These are phyloP conservation scores for Aciculosporium take DNA, from an alignment of 2,329 filamentous ascomycete genomes.

Conservation along the genomic window DNA sequence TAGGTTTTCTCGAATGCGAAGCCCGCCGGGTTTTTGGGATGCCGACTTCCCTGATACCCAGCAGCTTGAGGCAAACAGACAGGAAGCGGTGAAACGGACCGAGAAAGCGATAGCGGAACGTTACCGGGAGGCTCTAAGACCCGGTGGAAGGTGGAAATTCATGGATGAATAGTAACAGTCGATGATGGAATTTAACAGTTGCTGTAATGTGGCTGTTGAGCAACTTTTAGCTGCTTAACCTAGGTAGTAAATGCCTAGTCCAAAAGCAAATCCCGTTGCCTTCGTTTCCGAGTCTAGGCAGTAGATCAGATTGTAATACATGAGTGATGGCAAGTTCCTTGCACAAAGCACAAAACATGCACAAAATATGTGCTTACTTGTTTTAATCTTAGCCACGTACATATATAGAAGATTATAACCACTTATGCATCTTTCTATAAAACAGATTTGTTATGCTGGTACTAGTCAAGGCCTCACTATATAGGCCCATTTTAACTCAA, in stretches of 20 bases:
- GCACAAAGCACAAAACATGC: no score
- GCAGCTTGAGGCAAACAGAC: slow-evolving; percentile 52
- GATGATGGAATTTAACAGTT: not conserved
- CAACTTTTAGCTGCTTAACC: not conserved
- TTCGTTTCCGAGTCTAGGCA: no score
- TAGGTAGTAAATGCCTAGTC: not conserved
- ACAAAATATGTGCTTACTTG: no score
- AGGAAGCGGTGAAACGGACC: slow-evolving; percentile 49
- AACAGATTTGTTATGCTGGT: no score
- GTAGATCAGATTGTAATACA: no score
- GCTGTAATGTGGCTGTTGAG: not conserved
- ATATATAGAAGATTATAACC: no score
- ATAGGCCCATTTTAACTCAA: no score
- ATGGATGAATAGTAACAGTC: slow-evolving; percentile 52
- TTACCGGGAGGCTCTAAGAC: slow-evolving; percentile 67
- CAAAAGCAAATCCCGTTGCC: no score
- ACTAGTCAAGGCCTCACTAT: no score
- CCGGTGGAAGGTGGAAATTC: slow-evolving; percentile 65
- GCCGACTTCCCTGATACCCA: slow-evolving; percentile 83
- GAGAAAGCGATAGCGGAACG: slow-evolving; percentile 54
- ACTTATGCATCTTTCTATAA: no score
- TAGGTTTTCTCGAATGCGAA: slow-evolving; percentile 52
- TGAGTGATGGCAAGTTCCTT: no score
- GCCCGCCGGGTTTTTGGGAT: slow-evolving; percentile 83
- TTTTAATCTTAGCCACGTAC: no score